A percentile compares a stretch with the other conserved stretches of the same genome.
Conservation (phyloP, 139 green algal genomes). For the Coelastrella sp. region DNA sequence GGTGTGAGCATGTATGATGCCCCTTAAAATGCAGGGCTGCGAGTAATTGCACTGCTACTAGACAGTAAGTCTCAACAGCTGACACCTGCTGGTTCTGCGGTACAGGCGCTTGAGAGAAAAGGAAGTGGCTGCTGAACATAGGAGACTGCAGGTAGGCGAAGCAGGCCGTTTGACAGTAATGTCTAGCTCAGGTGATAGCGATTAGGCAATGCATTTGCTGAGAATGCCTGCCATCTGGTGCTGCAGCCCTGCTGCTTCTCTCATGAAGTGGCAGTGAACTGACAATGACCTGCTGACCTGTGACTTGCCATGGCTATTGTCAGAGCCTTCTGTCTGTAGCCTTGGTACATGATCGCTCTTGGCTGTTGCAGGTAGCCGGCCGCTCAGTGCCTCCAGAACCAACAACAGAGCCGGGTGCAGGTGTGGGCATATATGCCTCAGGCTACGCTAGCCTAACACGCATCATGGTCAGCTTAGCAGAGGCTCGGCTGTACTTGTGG, state of each 20-base stretch:
- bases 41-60: background rate
- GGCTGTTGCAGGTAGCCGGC: background rate
- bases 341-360: background rate
- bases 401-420: slow-evolving; percentile 9
- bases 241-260: background rate
- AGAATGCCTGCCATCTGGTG: too few relatives aligned
- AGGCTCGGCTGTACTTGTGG: background rate
- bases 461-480: background rate
- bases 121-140: slow-evolving; percentile 20
- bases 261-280: background rate
- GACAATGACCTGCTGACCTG: background rate
- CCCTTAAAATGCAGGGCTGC: too few relatives aligned
- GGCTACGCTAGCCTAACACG: background rate
- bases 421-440: slow-evolving; percentile 26
- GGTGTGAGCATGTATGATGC: too few relatives aligned
- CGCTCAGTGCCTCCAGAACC: background rate
- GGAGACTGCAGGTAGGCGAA: slow-evolving; percentile 2
- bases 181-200: too few relatives aligned
- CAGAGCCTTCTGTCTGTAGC: background rate
- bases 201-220: too few relatives aligned
- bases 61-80: background rate
- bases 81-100: background rate
- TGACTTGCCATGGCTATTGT: background rate
- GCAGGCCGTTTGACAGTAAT: background rate
- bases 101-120: slow-evolving; percentile 12